Evolutionary conservation across 2,329 filamentous ascomycete genomes (phyloP), one percentile per base, ranked within the genome.

Genomic region (Corniculantispora saksenae): DNA sequence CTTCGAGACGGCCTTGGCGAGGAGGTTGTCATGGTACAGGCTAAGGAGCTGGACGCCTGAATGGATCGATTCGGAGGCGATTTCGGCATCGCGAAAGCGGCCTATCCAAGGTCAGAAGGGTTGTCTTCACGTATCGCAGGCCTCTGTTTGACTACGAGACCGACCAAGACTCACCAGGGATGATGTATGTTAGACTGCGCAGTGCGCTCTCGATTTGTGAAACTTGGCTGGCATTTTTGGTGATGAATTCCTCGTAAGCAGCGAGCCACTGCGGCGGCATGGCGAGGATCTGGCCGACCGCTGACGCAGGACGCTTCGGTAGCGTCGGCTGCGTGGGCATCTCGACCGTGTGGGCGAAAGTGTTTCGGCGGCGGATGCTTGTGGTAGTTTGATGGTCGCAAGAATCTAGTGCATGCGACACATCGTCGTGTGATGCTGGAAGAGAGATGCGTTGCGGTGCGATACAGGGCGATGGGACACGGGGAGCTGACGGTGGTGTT

Each of bases 201-300:
- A 99, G 81, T 17, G 93, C 93, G 68, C 92, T 96, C 81, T 99
- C 95, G 68, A 99, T 94, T 81, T 97, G 94, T 58, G 93, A 92
- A 61, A 99, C 93, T 66, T 96, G 93, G 73, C 93, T 91, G 67
- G 93, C 89, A 77, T 99, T 99, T 80, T 94, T 95, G 68, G 92
- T 91, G 81, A 99, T 94, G 80, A 98, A 97, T 69, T 95, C 90
- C 73, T 89, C 88, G 78, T 97, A 97, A 80, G 88, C 85, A 69
- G 84, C 80, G 61, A 92, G 81, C 87, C 87, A 91, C 77, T 83
- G 83, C 29, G 88, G 84, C 57, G 89, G 87, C 71, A 88, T 77
- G 50, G 86, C 82, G 56, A 90, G 79, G 67, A 85, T 72, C 56
- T 73, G 72, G 40, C 72, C 72, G n/a, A 72, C 63, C 21, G 73